phyloP scores from a whole-genome alignment of 2,329 filamentous ascomycete genomes.

The Herpotrichia juniperi region DNA sequence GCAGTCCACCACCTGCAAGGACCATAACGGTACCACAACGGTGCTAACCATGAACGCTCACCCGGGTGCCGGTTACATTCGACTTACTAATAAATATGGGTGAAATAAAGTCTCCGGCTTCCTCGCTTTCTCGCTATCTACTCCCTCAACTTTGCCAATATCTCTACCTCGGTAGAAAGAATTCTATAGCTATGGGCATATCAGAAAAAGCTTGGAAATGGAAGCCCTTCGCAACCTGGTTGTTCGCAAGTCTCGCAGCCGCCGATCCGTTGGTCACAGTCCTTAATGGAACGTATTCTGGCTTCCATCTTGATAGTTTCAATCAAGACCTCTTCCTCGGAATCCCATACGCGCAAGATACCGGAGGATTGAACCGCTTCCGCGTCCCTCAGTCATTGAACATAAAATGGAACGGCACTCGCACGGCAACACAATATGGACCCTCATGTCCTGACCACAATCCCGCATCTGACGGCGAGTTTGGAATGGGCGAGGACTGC shows the following conservation, averaged over 20 bases:
- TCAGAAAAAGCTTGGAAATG: slow-evolving; percentile 25
- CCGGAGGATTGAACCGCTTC: slow-evolving; percentile 61
- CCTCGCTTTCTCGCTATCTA: neutral
- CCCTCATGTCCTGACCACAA: slow-evolving; percentile 46
- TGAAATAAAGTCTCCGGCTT: neutral
- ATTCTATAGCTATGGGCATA: slow-evolving; percentile 20
- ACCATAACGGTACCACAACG: too few species aligned
- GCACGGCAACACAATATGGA: slow-evolving; percentile 50
- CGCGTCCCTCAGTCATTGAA: slow-evolving; percentile 57
- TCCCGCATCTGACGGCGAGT: slow-evolving; percentile 29
- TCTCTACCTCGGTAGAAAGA: too few species aligned
- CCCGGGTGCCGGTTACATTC: neutral
- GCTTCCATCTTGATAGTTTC: slow-evolving; percentile 37
- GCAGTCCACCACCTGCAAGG: neutral
- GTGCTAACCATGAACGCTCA: too few species aligned
- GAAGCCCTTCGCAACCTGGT: slow-evolving; percentile 16
- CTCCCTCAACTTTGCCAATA: neutral
- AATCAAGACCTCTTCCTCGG: slow-evolving; percentile 57
- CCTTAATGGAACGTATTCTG: slow-evolving; percentile 44
- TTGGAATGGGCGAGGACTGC: slow-evolving; percentile 61
- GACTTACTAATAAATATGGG: slow-evolving; percentile 1
- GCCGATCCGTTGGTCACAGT: slow-evolving; percentile 35
- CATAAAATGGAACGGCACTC: slow-evolving; percentile 46
- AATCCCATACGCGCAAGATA: slow-evolving; percentile 64
- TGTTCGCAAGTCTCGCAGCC: slow-evolving; percentile 16